These are phyloP conservation scores for Penicillium griseofulvum DNA, from an alignment of 2,329 filamentous ascomycete species.

Conservation along the genomic window DNA sequence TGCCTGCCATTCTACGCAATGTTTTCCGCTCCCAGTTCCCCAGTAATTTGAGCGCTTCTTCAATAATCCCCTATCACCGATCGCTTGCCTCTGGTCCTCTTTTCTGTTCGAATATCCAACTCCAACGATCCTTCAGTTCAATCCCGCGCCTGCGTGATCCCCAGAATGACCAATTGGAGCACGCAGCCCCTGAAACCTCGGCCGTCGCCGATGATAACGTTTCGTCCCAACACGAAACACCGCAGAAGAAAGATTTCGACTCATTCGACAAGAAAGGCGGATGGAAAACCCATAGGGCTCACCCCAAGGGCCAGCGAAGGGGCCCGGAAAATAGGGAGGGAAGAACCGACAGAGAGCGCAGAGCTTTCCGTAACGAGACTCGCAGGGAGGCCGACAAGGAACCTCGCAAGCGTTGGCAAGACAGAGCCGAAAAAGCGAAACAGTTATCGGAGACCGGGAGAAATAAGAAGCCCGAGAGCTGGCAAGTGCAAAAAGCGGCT, in stretches of 20 bases:
- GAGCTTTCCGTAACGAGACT: constrained; percentile 7
- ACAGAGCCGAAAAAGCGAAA: constrained; percentile 8
- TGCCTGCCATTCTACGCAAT: constrained; percentile 26
- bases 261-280: not conserved
- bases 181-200: not conserved
- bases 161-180: not conserved
- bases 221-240: not conserved
- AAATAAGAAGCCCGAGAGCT: constrained; percentile 50
- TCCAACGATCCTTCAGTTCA: not conserved
- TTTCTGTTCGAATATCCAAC: not conserved
- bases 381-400: constrained; percentile 3
- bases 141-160: not conserved
- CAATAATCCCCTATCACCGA: constrained; percentile 1
- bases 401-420: constrained; percentile 6
- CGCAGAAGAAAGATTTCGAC: not conserved
- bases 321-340: not conserved
- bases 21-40: constrained; percentile 25
- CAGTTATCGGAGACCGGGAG: constrained; percentile 22
- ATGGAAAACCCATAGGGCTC: constrained; percentile 1
- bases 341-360: constrained; percentile 8
- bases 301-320: not conserved
- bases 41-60: constrained; percentile 9
- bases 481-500: constrained; percentile 74
- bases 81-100: constrained; percentile 2
- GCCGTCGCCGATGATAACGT: not conserved